These are phyloP conservation scores for Coniferiporia weirii DNA, from an alignment of 1,284 basidiomycete species.

Conservation along the genomic window DNA sequence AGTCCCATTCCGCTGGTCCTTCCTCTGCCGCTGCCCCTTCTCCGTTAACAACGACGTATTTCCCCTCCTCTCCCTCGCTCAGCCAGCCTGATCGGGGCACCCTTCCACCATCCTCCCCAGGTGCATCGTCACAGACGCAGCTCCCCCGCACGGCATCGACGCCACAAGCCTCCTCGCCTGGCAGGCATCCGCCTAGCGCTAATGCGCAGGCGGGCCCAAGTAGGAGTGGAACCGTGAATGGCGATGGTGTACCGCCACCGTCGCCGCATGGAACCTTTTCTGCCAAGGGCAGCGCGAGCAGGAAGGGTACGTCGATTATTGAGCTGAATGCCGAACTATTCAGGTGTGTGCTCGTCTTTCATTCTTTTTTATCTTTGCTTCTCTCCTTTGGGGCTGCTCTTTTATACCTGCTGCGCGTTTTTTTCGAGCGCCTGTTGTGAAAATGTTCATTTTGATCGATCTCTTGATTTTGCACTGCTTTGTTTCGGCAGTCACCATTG, in stretches of 20 bases:
- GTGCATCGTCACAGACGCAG: conserved; percentile 5
- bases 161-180: conserved; percentile 4
- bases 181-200: not conserved
- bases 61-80: too few relatives aligned
- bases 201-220: conserved; percentile 11
- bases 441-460: not conserved
- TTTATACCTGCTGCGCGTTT: not conserved
- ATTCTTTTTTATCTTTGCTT: conserved; percentile 16
- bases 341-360: conserved; percentile 39
- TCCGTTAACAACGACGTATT: not conserved
- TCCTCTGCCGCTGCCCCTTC: too few relatives aligned
- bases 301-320: conserved; percentile 52
- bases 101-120: not conserved
- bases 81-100: too few relatives aligned
- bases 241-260: too few relatives aligned
- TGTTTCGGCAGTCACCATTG: not conserved
- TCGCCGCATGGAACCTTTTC: not conserved
- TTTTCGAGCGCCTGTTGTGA: not conserved
- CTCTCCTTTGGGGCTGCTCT: not conserved
- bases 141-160: not conserved
- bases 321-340: conserved; percentile 63
- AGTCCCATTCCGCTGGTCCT: too few relatives aligned
- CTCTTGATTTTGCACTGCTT: not conserved
- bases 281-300: not conserved
- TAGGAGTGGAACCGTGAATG: not conserved